Evolutionary conservation across 2,329 filamentous ascomycete species (phyloP).

Genomic region (Trichoderma sp.): DNA sequence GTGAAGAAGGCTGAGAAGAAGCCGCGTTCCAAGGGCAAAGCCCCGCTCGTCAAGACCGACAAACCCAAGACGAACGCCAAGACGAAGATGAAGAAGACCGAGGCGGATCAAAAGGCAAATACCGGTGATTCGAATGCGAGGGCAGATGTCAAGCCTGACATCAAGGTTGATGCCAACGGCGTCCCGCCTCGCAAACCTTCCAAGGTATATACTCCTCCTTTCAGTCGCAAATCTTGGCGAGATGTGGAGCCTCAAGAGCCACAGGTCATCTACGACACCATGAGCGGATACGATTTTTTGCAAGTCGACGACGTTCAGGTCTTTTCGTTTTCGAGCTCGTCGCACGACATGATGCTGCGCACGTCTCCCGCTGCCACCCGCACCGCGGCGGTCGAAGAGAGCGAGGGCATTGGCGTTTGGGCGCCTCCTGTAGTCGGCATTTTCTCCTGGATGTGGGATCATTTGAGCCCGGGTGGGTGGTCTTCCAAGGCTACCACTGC

Average conservation of each 20-base stretch:
- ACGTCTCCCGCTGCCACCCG: neutral
- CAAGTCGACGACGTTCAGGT: conserved; percentile 25
- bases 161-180: conserved; percentile 8
- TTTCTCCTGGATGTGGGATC: conserved; percentile 25
- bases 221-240: conserved; percentile 21
- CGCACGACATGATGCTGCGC: conserved; percentile 20
- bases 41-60: neutral
- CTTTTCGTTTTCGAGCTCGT: conserved; percentile 21
- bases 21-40: conserved; percentile 10
- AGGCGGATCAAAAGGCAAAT: neutral
- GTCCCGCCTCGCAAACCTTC: conserved; percentile 18
- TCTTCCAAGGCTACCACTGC: conserved; percentile 7
- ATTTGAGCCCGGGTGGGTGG: conserved; percentile 9
- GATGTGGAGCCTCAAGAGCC: conserved; percentile 24
- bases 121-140: neutral
- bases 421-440: conserved; percentile 24
- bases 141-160: conserved; percentile 10
- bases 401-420: conserved; percentile 23
- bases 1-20: neutral
- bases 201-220: conserved; percentile 18
- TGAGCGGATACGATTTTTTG: conserved; percentile 21
- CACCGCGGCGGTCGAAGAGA: conserved; percentile 17
- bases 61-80: conserved; percentile 1
- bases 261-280: conserved; percentile 22
- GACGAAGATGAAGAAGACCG: neutral